These are phyloP conservation scores for Backusella liffmaniae DNA, from an alignment of 192 early-diverging fungal species.

Conservation along the genomic window DNA sequence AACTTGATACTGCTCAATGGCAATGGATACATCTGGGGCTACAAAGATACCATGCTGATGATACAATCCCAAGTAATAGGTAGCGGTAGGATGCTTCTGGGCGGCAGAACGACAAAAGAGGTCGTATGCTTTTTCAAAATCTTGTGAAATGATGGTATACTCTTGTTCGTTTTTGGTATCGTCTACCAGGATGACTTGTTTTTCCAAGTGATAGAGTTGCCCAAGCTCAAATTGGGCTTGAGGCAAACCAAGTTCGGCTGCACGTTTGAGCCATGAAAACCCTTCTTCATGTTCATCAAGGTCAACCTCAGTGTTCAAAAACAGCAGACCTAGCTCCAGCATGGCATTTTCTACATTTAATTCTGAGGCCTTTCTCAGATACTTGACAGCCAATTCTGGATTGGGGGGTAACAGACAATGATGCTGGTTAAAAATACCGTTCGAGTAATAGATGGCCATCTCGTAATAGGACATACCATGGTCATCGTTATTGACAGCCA, in stretches of 20 bases:
- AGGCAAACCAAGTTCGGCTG: constrained; percentile 11
- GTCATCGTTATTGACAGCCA: not conserved
- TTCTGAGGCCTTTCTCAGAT: constrained; percentile 13
- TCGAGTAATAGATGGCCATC: constrained; percentile 10
- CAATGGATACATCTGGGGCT: constrained; percentile 15
- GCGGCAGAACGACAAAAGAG: constrained; percentile 22
- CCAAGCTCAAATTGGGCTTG: constrained; percentile 24
- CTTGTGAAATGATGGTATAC: constrained; percentile 7
- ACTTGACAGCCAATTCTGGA: not conserved
- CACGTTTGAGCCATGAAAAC: not conserved
- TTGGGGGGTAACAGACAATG: not conserved
- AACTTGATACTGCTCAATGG: constrained; percentile 25
- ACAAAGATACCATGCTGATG: constrained; percentile 36
- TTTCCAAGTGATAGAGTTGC: constrained; percentile 16
- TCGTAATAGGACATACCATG: not conserved
- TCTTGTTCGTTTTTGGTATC: not conserved
- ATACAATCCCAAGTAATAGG: constrained; percentile 18
- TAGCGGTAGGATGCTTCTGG: constrained; percentile 15
- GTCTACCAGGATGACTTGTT: not conserved
- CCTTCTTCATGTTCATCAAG: constrained; percentile 14
- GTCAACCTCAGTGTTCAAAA: not conserved
- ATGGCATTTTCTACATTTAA: constrained; percentile 15
- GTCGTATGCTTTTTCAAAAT: constrained; percentile 33
- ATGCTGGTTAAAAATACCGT: not conserved
- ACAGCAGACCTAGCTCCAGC: constrained; percentile 4